These are phyloP conservation scores for Moricandia moricandioides DNA, from an alignment of 345 rosid species.

Conservation along the genomic window DNA sequence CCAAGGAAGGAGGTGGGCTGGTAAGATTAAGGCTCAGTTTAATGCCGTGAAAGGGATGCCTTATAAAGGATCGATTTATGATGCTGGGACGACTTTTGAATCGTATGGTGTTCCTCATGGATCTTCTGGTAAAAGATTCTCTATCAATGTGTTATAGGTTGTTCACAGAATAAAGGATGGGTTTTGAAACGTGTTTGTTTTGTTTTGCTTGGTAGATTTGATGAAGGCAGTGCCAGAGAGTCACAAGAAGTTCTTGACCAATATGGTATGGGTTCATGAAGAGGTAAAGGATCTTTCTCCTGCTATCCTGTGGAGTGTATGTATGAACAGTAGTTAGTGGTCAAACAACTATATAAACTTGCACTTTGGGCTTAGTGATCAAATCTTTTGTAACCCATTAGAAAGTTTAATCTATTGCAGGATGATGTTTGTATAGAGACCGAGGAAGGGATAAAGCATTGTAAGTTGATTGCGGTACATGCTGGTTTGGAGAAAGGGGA, in stretches of 20 bases:
- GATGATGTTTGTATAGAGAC: slow-evolving; percentile 67
- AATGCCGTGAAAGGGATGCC: neutral
- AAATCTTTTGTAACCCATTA: neutral
- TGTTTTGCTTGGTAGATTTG: slow-evolving; percentile 49
- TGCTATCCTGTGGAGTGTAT: neutral
- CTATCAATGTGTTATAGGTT: neutral
- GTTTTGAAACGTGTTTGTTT: neutral
- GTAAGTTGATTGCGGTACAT: slow-evolving; percentile 75
- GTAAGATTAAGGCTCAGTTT: neutral
- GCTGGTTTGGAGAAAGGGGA: slow-evolving; percentile 77
- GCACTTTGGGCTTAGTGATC: neutral
- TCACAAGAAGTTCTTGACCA: slow-evolving; percentile 79
- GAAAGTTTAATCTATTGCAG: slow-evolving; percentile 25
- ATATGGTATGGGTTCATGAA: slow-evolving; percentile 85
- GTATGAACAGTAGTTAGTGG: neutral
- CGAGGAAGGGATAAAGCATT: slow-evolving; percentile 52
- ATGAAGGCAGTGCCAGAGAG: slow-evolving; percentile 72
- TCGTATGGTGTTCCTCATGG: neutral
- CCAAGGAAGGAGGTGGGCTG: neutral
- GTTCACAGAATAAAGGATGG: neutral
- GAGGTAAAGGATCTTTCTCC: slow-evolving; percentile 47
- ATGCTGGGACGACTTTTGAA: neutral
- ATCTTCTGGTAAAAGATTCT: neutral
- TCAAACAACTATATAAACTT: neutral
- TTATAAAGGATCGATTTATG: neutral